Percentiles rank a stretch among this genome's conserved stretches.
phyloP scores from a whole-genome alignment of 2,329 filamentous ascomycete species.

The Stromatinia cepivora region DNA sequence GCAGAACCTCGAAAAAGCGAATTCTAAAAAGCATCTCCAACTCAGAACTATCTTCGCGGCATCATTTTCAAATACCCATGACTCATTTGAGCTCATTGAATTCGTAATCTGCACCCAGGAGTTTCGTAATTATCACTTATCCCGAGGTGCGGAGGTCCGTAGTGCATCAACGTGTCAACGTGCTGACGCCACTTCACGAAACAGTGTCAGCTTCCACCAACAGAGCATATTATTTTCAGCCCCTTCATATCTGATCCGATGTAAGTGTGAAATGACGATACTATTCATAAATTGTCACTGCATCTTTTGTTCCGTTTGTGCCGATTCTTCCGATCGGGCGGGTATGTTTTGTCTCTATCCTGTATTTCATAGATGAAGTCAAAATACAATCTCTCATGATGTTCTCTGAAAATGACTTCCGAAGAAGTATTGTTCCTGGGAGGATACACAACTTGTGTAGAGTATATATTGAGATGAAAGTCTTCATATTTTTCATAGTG shows the following conservation, averaged over 20 bases:
- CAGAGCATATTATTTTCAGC: neutral
- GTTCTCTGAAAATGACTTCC: too few relatives aligned
- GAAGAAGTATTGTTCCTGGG: neutral
- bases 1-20: neutral
- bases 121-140: neutral
- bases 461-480: neutral
- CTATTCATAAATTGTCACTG: slow-evolving; percentile 5
- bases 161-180: neutral
- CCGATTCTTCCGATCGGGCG: slow-evolving; percentile 2
- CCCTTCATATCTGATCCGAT: slow-evolving; percentile 10
- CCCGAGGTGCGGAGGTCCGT: slow-evolving; percentile 6
- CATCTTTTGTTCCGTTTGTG: neutral
- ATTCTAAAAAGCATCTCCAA: neutral
- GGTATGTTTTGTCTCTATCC: neutral
- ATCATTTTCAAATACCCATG: neutral
- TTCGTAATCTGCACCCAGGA: neutral
- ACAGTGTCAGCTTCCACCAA: slow-evolving; percentile 1
- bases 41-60: neutral
- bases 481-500: neutral
- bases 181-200: slow-evolving; percentile 3
- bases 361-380: neutral
- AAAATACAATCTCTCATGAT: too few relatives aligned
- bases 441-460: neutral
- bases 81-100: neutral
- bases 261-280: neutral